These are phyloP conservation scores for Eucalyptus regnans DNA, from an alignment of 345 rosid genomes.

Conservation along the genomic window DNA sequence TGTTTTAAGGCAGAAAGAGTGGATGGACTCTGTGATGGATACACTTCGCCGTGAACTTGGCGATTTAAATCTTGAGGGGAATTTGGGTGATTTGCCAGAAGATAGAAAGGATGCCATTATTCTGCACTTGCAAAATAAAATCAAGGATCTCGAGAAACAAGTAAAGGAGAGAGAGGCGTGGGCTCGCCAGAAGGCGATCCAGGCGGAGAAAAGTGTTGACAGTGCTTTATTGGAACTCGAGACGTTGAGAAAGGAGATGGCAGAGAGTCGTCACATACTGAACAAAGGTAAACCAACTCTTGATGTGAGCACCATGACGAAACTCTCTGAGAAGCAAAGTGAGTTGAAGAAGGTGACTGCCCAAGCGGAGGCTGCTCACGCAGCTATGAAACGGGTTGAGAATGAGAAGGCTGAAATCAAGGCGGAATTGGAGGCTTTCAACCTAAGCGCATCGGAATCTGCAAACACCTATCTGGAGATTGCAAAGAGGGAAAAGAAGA, in stretches of 20 bases:
- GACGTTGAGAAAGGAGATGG: conserved; percentile 71
- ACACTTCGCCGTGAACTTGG: background rate
- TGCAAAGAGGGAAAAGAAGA: conserved; percentile 77
- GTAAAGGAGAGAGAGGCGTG: conserved; percentile 85
- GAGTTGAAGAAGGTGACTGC: conserved; percentile 73
- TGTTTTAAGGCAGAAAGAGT: background rate
- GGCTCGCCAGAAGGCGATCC: conserved; percentile 97
- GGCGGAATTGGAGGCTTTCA: conserved; percentile 92
- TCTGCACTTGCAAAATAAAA: conserved; percentile 43
- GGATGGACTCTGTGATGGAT: background rate
- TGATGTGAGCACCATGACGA: conserved; percentile 68
- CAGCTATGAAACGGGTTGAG: conserved; percentile 62
- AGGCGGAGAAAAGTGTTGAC: conserved; percentile 86
- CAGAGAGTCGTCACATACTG: conserved; percentile 63
- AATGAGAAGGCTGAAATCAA: conserved; percentile 85
- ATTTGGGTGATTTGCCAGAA: conserved; percentile 37
- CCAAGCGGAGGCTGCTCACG: conserved; percentile 69
- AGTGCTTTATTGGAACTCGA: conserved; percentile 78
- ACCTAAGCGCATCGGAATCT: conserved; percentile 86
- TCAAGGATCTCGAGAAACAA: conserved; percentile 70
- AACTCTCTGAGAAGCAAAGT: conserved; percentile 73
- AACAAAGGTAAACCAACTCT: conserved; percentile 80
- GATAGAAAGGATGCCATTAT: conserved; percentile 73
- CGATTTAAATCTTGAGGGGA: conserved; percentile 72
- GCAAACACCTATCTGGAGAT: conserved; percentile 54